Percentiles rank a stretch among this genome's conserved stretches.
These are phyloP conservation scores for Dissophora globulifera DNA, from an alignment of 192 early-diverging fungal species.

Conservation along the genomic window DNA sequence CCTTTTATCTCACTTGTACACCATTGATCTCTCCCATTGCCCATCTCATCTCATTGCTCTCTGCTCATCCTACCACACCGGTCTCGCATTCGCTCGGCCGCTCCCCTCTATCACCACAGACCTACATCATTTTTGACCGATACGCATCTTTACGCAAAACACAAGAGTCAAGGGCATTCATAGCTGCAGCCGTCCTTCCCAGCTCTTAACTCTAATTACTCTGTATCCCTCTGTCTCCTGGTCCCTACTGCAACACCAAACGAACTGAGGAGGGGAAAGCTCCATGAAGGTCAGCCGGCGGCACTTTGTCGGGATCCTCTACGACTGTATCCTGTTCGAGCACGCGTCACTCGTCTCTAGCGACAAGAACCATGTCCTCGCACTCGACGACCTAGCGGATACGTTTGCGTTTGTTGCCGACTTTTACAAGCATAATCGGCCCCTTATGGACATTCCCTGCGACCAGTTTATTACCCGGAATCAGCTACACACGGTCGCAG, in stretches of 20 bases:
- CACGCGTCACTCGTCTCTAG: conserved; percentile 23
- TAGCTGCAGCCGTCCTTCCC: too few species aligned
- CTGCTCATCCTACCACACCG: background rate
- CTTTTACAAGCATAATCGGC: conserved; percentile 48
- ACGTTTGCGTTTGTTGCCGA: conserved; percentile 39
- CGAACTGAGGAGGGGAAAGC: too few species aligned
- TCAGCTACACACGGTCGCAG: conserved; percentile 39
- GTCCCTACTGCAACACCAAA: too few species aligned
- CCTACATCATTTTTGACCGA: too few species aligned
- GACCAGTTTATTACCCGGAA: conserved; percentile 48
- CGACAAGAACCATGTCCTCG: conserved; percentile 10
- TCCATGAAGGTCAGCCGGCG: conserved; percentile 42
- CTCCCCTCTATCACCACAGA: background rate
- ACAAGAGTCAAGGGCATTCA: too few species aligned
- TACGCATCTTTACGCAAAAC: too few species aligned
- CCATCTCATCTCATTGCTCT: background rate
- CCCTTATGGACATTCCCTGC: conserved; percentile 41
- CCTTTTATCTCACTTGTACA: background rate
- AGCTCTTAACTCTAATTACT: too few species aligned
- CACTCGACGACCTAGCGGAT: conserved; percentile 41
- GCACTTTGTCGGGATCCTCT: conserved; percentile 43
- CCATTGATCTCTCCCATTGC: background rate
- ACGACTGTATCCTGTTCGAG: conserved; percentile 44
- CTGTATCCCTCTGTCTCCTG: too few species aligned
- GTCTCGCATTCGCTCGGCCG: background rate